phyloP scores from a whole-genome alignment of 2,329 filamentous ascomycete genomes.

The Aureobasidium sp. region DNA sequence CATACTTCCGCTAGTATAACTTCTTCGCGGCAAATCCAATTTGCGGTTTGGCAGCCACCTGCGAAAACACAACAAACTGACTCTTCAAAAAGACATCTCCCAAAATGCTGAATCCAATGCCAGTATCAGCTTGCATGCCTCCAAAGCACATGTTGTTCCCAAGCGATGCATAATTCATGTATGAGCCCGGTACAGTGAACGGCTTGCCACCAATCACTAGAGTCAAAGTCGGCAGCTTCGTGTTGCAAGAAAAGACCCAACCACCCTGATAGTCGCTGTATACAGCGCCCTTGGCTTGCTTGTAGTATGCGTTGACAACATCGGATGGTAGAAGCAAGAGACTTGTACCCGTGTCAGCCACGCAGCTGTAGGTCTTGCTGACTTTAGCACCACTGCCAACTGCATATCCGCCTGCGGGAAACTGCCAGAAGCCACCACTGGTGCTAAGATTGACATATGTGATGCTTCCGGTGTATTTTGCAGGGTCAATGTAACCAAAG shows the following conservation, averaged over 20 bases:
- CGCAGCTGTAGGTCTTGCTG: slow-evolving; percentile 41
- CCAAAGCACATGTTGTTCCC: slow-evolving; percentile 52
- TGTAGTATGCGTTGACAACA: slow-evolving; percentile 33
- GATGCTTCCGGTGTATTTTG: slow-evolving; percentile 51
- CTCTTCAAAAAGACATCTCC: slow-evolving; percentile 72
- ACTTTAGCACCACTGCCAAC: slow-evolving; percentile 36
- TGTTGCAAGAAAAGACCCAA: slow-evolving; percentile 32
- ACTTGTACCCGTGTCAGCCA: slow-evolving; percentile 64
- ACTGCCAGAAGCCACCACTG: slow-evolving; percentile 55
- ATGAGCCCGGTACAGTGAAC: slow-evolving; percentile 11
- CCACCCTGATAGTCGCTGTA: slow-evolving; percentile 30
- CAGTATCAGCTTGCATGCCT: slow-evolving; percentile 49
- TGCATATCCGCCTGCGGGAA: slow-evolving; percentile 48
- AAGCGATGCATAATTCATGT: slow-evolving; percentile 45
- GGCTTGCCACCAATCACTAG: slow-evolving; percentile 44
- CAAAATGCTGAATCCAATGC: slow-evolving; percentile 55
- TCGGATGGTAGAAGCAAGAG: slow-evolving; percentile 46
- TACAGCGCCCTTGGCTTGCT: slow-evolving; percentile 28
- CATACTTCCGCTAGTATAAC: too few species aligned
- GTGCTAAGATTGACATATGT: slow-evolving; percentile 48
- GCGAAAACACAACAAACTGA: slow-evolving; percentile 56
- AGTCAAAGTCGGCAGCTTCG: slow-evolving; percentile 29
- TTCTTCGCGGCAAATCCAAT: neutral
- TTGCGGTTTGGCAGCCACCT: slow-evolving; percentile 30
- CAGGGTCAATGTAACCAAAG: slow-evolving; percentile 51